Base-by-base conservation (phyloP, 495 filamentous ascomycete species). In the Aspergillus biplanus region DNA sequence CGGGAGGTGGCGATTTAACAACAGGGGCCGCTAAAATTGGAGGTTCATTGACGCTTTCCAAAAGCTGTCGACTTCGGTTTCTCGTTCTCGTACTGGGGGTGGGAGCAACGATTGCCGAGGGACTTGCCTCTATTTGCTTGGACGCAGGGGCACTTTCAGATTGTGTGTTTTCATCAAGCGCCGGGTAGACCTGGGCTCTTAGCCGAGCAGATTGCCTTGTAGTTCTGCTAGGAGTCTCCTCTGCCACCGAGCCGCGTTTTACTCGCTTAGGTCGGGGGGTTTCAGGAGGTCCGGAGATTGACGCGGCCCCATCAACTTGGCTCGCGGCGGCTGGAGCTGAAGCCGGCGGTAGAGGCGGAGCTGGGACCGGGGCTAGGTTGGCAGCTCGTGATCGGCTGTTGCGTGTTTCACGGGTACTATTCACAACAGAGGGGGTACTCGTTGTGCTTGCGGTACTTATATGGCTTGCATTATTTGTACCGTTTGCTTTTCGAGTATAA, bases 131-230 rank as follows among this genome's bases (percentile, higher is more conserved):
- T 32, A 44, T 32, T 47, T 31, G 49, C 48, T 67, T 71, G 37
- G 44, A 31, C 46, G 57, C 27, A 5, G 55, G 60, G 2, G 42
- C 54, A n/a, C 48, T 31, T 21, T 77, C 75, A 15, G 62, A 61
- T 6, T 64, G 64, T 27, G 62, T 67, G 16, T 72, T 59, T 39
- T 78, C 72, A 32, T 64, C 58, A 3, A 59, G 59, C 9, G 54
- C 31, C 8, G 61, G 44, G 27, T 70, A 59, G 21, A 34, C 67
- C 44, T 70, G 64, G 3, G 70, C 59, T 60, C 68, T 76, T 18
- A 77, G 63, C 57, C 77, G 69, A 18, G 75, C 68, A 3, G 78
- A 79, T 55, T 75, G 72, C 31, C 78, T 72, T 8, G 76, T 78
- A 27, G 73, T 74, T 59, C 68, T 59, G 7, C 47, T 50, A 11